A percentile compares a stretch with the other conserved stretches of the same genome.
These are phyloP conservation scores for Solanum pimpinellifolium DNA, from an alignment of 257 asterid genomes.

Conservation along the genomic window DNA sequence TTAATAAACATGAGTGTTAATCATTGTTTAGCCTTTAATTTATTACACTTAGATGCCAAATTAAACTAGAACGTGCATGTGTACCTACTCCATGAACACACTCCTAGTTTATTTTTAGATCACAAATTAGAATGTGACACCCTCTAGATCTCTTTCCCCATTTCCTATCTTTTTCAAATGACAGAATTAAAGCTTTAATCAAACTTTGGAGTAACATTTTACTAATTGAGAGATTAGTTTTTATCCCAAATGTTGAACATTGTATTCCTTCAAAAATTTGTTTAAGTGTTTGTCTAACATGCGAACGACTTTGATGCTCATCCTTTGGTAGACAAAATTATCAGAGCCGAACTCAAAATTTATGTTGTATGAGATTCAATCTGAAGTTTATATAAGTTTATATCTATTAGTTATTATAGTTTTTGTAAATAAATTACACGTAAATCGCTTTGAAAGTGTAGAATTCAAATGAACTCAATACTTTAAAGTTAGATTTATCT, in stretches of 20 bases:
- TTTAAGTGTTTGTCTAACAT: neutral
- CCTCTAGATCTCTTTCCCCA: neutral
- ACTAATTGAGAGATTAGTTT: neutral
- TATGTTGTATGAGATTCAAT: neutral
- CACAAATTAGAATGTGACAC: neutral
- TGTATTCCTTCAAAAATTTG: neutral
- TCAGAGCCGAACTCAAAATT: neutral
- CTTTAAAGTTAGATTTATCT: too few species aligned
- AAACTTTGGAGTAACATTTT: neutral
- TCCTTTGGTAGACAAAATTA: neutral
- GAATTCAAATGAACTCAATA: neutral
- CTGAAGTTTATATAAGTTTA: neutral
- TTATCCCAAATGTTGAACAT: neutral
- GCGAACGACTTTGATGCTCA: neutral
- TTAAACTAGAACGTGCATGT: neutral
- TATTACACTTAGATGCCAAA: neutral
- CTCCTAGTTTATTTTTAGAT: neutral
- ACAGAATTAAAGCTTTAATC: neutral
- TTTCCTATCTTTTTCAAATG: neutral
- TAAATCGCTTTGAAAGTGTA: neutral
- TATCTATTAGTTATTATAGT: neutral
- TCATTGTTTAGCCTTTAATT: neutral
- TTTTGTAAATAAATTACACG: neutral
- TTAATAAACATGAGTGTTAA: neutral
- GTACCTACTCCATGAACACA: neutral